These are phyloP conservation scores for Coprinellus aureogranulatus DNA, from an alignment of 768 basidiomycete species.

Conservation along the genomic window DNA sequence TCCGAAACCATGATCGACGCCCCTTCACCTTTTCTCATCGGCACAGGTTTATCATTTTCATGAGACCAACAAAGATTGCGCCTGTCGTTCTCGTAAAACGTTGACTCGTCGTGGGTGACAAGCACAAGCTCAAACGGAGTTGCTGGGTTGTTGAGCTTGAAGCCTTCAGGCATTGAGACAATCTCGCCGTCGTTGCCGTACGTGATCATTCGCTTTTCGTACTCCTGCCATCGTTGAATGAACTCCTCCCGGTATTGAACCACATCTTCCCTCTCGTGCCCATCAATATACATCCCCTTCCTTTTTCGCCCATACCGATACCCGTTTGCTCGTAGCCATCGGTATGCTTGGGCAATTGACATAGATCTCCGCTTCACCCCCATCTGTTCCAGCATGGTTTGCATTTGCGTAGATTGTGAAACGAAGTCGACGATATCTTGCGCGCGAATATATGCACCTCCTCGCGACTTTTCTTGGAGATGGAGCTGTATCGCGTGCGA, in stretches of 20 bases:
- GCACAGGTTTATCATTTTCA: conserved; percentile 15
- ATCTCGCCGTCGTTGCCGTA: conserved; percentile 26
- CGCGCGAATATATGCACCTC: conserved; percentile 22
- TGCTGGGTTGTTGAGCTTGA: conserved; percentile 16
- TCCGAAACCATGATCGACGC: conserved; percentile 34
- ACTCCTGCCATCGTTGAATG: conserved; percentile 19
- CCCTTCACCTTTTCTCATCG: conserved; percentile 35
- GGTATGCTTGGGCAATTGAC: conserved; percentile 16
- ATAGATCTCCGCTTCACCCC: conserved; percentile 11
- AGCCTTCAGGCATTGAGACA: conserved; percentile 11
- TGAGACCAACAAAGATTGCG: conserved; percentile 26
- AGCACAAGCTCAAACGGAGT: conserved; percentile 18
- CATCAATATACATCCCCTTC: conserved; percentile 24
- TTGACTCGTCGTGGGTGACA: conserved; percentile 37
- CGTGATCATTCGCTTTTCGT: conserved; percentile 21
- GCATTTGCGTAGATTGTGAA: background rate
- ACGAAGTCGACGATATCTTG: conserved; percentile 25
- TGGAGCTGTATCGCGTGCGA: conserved; percentile 19
- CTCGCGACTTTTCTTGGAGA: conserved; percentile 19
- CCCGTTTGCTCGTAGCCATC: conserved; percentile 18
- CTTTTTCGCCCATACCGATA: conserved; percentile 12
- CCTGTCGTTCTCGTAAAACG: conserved; percentile 35
- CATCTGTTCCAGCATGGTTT: background rate
- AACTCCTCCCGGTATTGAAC: conserved; percentile 65
- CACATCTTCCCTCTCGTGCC: conserved; percentile 21